These are phyloP conservation scores for Neoboletus subvelutipes DNA, from an alignment of 768 basidiomycete species.

Conservation along the genomic window DNA sequence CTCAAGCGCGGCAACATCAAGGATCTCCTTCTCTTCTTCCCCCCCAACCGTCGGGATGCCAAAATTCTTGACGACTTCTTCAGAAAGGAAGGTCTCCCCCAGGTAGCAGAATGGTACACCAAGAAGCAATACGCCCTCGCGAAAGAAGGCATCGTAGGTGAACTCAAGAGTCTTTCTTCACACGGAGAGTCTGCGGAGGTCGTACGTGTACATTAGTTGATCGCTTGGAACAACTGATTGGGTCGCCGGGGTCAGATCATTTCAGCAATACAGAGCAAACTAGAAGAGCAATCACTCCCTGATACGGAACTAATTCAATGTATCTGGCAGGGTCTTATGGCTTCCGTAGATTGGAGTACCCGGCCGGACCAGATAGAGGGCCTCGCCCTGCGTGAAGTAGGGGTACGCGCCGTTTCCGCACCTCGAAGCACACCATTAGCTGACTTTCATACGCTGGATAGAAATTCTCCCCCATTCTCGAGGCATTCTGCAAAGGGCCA, in stretches of 20 bases:
- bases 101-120: slow-evolving; percentile 91
- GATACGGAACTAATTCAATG: slow-evolving; percentile 83
- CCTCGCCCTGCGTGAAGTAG: slow-evolving; percentile 84
- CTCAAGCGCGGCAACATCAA: slow-evolving; percentile 84
- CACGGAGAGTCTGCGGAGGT: slow-evolving; percentile 66
- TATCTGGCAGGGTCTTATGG: slow-evolving; percentile 92
- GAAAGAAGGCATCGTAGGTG: slow-evolving; percentile 71
- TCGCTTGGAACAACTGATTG: slow-evolving; percentile 5
- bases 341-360: slow-evolving; percentile 83
- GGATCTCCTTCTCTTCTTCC: slow-evolving; percentile 87
- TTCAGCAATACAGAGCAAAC: slow-evolving; percentile 63
- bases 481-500: slow-evolving; percentile 84
- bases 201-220: slow-evolving; percentile 41
- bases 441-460: slow-evolving; percentile 31
- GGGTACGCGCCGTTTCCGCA: slow-evolving; percentile 47
- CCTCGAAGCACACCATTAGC: neutral
- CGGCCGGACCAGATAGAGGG: slow-evolving; percentile 91
- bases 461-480: slow-evolving; percentile 83
- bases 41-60: slow-evolving; percentile 72
- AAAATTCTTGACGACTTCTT: slow-evolving; percentile 84
- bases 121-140: slow-evolving; percentile 85
- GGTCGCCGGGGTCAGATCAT: slow-evolving; percentile 56
- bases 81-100: slow-evolving; percentile 70
- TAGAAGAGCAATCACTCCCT: slow-evolving; percentile 79
- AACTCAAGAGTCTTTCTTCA: slow-evolving; percentile 68